These are phyloP conservation scores for Alloteropsis semialata DNA, from an alignment of 176 grass and related monocot species.

Conservation along the genomic window DNA sequence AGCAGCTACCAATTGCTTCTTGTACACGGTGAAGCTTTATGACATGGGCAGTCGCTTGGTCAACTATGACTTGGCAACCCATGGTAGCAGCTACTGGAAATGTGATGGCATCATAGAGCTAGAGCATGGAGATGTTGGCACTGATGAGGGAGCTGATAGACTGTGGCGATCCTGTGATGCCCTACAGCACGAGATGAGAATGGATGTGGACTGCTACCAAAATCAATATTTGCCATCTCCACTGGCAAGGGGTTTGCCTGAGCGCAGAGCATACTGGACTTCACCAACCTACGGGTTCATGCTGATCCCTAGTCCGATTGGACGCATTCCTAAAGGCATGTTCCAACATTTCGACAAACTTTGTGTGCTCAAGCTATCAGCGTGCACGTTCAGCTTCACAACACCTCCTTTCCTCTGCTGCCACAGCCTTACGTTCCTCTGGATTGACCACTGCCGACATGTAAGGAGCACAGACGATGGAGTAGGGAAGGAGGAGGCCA, in stretches of 20 bases:
- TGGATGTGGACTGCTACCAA: neutral
- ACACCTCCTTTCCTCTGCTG: constrained; percentile 20
- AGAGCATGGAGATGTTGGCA: neutral
- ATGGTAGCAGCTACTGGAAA: constrained; percentile 12
- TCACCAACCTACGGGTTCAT: neutral
- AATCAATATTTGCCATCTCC: neutral
- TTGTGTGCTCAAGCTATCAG: constrained; percentile 9
- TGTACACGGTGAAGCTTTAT: neutral
- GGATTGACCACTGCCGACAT: constrained; percentile 15
- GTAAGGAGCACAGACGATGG: neutral
- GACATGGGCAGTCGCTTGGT: neutral
- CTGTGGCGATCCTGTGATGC: neutral
- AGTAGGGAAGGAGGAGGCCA: neutral
- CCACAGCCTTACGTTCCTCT: constrained; percentile 23
- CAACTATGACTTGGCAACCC: neutral
- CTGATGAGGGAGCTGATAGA: neutral
- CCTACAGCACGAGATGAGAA: neutral
- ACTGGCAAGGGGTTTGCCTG: neutral
- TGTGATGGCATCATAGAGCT: constrained; percentile 19
- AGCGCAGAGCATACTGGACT: neutral
- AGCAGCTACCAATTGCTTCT: neutral
- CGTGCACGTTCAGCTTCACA: neutral
- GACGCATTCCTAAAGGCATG: neutral
- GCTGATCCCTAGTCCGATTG: neutral
- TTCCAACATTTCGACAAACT: neutral